A percentile compares a stretch with the other conserved stretches of the same genome.
phyloP scores from a whole-genome alignment of 2,329 filamentous ascomycete species.

The Allantophomopsis lycopodina region DNA sequence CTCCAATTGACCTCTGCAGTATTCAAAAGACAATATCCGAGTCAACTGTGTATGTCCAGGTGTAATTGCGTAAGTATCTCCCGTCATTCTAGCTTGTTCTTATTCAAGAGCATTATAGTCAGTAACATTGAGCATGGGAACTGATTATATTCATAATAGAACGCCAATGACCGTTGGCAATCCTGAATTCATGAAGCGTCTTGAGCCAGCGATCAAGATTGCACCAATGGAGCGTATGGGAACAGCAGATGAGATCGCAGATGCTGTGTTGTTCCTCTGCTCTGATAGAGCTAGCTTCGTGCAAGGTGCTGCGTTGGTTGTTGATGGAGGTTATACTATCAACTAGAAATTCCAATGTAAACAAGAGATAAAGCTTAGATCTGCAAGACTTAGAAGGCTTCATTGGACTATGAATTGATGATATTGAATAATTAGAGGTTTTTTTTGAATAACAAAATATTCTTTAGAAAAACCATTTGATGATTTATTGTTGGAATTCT shows the following conservation, averaged over 20 bases:
- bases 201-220: slow-evolving; percentile 19
- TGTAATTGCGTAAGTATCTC: slow-evolving; percentile 22
- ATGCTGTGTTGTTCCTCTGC: slow-evolving; percentile 29
- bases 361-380: slow-evolving; percentile 10
- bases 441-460: too few species aligned
- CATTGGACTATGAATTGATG: too few species aligned
- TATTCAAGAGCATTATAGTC: too few species aligned
- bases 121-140: too few species aligned
- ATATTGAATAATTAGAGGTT: too few species aligned
- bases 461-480: too few species aligned
- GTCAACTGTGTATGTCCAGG: slow-evolving; percentile 32
- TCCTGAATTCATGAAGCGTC: slow-evolving; percentile 10
- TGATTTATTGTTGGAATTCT: too few species aligned
- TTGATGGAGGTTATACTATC: slow-evolving; percentile 30
- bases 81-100: background rate
- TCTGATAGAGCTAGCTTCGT: slow-evolving; percentile 30
- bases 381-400: too few species aligned
- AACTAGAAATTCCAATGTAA: slow-evolving; percentile 12
- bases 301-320: slow-evolving; percentile 25
- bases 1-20: slow-evolving; percentile 14
- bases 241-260: slow-evolving; percentile 29
- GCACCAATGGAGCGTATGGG: slow-evolving; percentile 25
- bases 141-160: slow-evolving; percentile 4
- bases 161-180: slow-evolving; percentile 27
- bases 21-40: slow-evolving; percentile 27